Percentiles rank a stretch among this genome's conserved stretches.
Evolutionary conservation across 768 basidiomycete species (phyloP).

Genomic region (Mycena chlorophos): DNA sequence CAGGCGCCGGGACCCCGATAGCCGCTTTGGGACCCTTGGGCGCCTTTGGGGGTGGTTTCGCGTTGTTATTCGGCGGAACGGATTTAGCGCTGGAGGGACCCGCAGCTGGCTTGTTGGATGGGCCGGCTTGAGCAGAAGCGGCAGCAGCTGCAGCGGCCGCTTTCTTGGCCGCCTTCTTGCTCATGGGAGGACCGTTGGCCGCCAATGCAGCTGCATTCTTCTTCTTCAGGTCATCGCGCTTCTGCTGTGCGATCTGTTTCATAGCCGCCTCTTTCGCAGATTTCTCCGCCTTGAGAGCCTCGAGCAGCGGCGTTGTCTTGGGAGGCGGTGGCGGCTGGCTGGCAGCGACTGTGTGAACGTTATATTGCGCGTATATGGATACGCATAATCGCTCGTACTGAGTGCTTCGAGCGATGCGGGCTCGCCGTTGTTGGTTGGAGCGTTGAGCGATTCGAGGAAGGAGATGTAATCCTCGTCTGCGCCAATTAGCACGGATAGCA

Average conservation of each 20-base stretch:
- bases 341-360: slow-evolving; percentile 54
- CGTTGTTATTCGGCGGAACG: slow-evolving; percentile 14
- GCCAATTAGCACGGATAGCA: neutral
- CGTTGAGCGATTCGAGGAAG: slow-evolving; percentile 74
- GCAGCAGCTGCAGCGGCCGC: slow-evolving; percentile 23
- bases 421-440: slow-evolving; percentile 49
- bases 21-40: slow-evolving; percentile 23
- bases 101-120: slow-evolving; percentile 25
- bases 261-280: slow-evolving; percentile 68
- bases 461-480: slow-evolving; percentile 82
- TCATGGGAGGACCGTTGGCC: slow-evolving; percentile 20
- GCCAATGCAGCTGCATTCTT: slow-evolving; percentile 26
- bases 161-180: slow-evolving; percentile 39
- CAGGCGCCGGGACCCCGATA: slow-evolving; percentile 12
- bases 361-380: neutral
- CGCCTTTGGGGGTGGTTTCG: slow-evolving; percentile 24
- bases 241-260: slow-evolving; percentile 73
- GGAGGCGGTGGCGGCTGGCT: slow-evolving; percentile 60
- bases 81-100: slow-evolving; percentile 29
- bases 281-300: slow-evolving; percentile 87
- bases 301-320: slow-evolving; percentile 88
- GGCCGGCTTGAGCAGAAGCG: slow-evolving; percentile 29
- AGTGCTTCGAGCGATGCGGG: slow-evolving; percentile 63
- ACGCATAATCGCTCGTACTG: slow-evolving; percentile 44
- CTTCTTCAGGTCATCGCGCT: slow-evolving; percentile 46